phyloP scores from a whole-genome alignment of 306 rosid genomes.

The Comarum palustre region DNA sequence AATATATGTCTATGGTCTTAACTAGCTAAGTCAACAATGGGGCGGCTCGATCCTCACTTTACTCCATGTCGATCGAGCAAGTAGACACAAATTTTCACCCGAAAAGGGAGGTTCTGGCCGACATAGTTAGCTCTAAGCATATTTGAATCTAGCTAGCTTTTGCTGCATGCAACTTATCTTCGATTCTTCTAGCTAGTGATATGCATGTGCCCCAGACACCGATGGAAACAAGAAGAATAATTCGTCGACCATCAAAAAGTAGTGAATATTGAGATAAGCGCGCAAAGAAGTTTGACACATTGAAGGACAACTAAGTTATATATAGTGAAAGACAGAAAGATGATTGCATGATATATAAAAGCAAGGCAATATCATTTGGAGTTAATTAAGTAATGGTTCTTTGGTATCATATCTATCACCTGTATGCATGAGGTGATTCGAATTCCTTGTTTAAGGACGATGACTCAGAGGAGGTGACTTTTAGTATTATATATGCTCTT shows the following conservation, averaged over 20 bases:
- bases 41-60: not conserved
- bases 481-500: not conserved
- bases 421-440: not conserved
- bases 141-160: not conserved
- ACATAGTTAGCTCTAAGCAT: not conserved
- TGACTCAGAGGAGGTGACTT: not conserved
- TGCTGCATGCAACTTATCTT: not conserved
- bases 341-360: not conserved
- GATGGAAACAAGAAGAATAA: not conserved
- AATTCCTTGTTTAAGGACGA: slow-evolving; percentile 3
- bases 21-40: not conserved
- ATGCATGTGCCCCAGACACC: not conserved
- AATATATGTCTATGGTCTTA: no score
- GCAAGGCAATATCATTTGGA: not conserved
- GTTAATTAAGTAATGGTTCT: not conserved
- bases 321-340: not conserved
- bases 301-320: not conserved
- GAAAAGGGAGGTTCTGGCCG: not conserved
- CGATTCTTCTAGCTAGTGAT: not conserved
- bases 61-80: no score
- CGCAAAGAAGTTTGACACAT: not conserved
- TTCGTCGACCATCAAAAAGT: not conserved
- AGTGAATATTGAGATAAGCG: not conserved
- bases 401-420: not conserved
- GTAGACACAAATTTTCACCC: no score